Percentiles rank a stretch among this genome's conserved stretches.
These are phyloP conservation scores for Purshia tridentata DNA, from an alignment of 306 rosid genomes.

Conservation along the genomic window DNA sequence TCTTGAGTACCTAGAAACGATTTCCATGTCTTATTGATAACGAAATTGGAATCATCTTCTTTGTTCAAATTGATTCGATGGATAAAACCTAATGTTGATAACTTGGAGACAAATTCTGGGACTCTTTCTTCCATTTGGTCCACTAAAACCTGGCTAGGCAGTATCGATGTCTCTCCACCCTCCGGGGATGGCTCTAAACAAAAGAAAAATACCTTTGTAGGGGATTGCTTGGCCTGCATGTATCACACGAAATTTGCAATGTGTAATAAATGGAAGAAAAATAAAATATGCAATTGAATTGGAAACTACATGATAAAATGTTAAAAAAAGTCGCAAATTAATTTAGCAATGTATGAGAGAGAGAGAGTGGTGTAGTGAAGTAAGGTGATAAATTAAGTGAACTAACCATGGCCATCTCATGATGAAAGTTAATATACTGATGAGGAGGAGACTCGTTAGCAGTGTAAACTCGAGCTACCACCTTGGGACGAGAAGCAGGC, in stretches of 20 bases:
- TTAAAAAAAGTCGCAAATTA: no score
- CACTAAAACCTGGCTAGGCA: neutral
- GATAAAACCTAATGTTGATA: neutral
- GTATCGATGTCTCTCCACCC: neutral
- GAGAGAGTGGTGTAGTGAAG: no score
- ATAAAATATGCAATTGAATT: no score
- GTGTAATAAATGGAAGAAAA: no score
- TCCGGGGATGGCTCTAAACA: neutral
- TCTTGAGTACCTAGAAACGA: neutral
- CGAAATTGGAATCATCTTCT: neutral
- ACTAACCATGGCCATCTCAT: neutral
- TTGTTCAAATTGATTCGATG: neutral
- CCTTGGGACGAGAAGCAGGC: neutral
- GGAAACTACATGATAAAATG: no score
- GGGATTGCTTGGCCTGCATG: neutral
- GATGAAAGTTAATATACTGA: neutral
- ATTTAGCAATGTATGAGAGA: no score
- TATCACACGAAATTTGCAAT: neutral
- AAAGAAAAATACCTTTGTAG: neutral
- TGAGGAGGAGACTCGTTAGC: neutral
- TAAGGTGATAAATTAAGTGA: no score
- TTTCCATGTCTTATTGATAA: neutral
- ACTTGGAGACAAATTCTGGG: neutral
- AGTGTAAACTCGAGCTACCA: neutral
- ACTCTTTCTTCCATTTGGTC: neutral